These are phyloP conservation scores for Penicillium malachiteum DNA, from an alignment of 495 filamentous ascomycete species.

Conservation along the genomic window DNA sequence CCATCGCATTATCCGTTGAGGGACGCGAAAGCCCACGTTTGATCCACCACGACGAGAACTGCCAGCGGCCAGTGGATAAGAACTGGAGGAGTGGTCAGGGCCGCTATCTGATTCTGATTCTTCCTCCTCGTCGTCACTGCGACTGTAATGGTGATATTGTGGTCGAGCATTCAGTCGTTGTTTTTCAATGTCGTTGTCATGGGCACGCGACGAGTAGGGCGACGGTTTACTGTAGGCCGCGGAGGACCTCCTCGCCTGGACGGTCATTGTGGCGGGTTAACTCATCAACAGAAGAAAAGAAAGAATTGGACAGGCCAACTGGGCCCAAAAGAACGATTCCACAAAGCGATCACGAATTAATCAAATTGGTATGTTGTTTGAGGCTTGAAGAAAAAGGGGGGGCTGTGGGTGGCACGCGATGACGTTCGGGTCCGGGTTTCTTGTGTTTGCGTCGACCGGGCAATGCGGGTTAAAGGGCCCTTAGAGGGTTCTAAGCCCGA, in stretches of 20 bases:
- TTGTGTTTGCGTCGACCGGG: constrained; percentile 24
- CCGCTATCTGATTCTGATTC: constrained; percentile 22
- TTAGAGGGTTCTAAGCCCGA: too few relatives aligned
- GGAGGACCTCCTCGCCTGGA: constrained; percentile 37
- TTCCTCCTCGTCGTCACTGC: constrained; percentile 30
- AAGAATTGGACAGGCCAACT: background rate
- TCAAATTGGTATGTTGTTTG: background rate
- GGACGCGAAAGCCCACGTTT: constrained; percentile 49
- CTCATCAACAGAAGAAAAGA: constrained; percentile 9
- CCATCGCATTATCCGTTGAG: constrained; percentile 64
- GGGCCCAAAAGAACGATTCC: background rate
- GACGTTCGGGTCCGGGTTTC: constrained; percentile 1
- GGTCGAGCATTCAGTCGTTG: constrained; percentile 25
- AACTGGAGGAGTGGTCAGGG: constrained; percentile 34
- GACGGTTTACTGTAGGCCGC: constrained; percentile 31
- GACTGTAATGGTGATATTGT: constrained; percentile 22
- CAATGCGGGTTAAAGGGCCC: constrained; percentile 12
- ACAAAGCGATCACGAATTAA: background rate
- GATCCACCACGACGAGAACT: constrained; percentile 37
- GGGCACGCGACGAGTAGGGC: constrained; percentile 16
- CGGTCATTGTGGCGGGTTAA: constrained; percentile 33
- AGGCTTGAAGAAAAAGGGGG: constrained; percentile 1
- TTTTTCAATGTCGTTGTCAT: constrained; percentile 39
- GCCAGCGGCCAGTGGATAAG: constrained; percentile 55
- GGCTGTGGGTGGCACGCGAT: background rate